These are phyloP conservation scores for Sarcocystis neurona DNA, from an alignment of 169 alveolate genomes.

Conservation along the genomic window DNA sequence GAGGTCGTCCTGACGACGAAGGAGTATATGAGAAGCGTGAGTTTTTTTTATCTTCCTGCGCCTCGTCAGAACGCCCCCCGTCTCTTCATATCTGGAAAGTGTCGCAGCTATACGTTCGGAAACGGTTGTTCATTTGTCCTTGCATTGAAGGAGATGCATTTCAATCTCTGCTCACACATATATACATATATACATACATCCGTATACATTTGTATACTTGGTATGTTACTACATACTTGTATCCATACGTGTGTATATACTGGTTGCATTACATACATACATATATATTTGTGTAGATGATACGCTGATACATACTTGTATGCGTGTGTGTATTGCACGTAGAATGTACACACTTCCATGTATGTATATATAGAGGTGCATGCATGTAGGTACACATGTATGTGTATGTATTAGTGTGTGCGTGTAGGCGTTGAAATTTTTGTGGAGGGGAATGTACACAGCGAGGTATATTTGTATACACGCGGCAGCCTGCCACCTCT, in stretches of 20 bases:
- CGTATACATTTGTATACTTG: no score
- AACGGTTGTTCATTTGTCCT: no score
- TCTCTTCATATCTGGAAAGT: no score
- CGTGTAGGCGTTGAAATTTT: background rate
- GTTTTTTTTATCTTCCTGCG: background rate
- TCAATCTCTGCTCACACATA: no score
- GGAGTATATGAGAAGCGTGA: constrained; percentile 94
- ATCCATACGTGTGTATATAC: background rate
- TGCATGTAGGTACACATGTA: background rate
- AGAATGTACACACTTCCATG: background rate
- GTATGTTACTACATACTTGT: no score
- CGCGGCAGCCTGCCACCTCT: background rate
- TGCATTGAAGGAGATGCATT: no score
- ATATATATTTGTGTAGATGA: background rate
- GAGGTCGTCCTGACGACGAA: constrained; percentile 98
- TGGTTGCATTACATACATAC: no score
- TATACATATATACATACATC: no score
- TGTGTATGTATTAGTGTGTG: background rate
- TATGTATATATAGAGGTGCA: background rate
- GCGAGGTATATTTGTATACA: background rate
- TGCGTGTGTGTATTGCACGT: background rate
- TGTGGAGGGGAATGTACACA: background rate
- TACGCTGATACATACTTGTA: background rate
- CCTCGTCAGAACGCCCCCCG: no score
- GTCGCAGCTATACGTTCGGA: no score